Evolutionary conservation across 805 yeast species (phyloP).

Genomic region (Metschnikowia koreensis): DNA sequence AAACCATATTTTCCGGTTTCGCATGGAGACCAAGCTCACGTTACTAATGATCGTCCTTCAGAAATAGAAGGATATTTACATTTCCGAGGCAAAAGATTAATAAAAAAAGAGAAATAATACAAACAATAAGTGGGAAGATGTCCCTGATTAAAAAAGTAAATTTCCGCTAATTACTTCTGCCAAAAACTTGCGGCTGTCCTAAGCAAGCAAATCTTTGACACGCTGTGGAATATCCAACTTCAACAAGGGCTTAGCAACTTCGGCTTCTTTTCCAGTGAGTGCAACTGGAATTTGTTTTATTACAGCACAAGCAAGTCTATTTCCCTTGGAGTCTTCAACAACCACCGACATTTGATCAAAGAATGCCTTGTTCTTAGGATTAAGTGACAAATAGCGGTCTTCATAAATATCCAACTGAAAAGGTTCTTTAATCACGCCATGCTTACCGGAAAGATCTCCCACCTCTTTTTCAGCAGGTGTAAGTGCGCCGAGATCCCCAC

Average conservation of each 20-base stretch:
- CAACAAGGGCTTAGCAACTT: background rate
- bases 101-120: no score
- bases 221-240: background rate
- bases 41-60: no score
- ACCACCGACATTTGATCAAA: conserved; percentile 4
- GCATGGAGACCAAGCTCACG: no score
- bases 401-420: background rate
- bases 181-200: no score
- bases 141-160: no score
- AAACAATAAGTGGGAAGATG: no score
- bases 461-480: conserved; percentile 4
- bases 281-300: background rate
- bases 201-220: background rate
- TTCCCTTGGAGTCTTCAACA: background rate
- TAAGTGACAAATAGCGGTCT: conserved; percentile 6
- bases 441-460: conserved; percentile 8
- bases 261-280: conserved; percentile 1
- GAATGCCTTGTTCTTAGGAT: conserved; percentile 3
- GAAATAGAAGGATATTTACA: no score
- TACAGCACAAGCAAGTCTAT: conserved; percentile 2
- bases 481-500: background rate
- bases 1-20: no score
- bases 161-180: no score
- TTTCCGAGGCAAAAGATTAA: no score
- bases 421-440: background rate